These are phyloP conservation scores for Rhododendron mucronatum DNA, from an alignment of 148 eudicot genomes.

Conservation along the genomic window DNA sequence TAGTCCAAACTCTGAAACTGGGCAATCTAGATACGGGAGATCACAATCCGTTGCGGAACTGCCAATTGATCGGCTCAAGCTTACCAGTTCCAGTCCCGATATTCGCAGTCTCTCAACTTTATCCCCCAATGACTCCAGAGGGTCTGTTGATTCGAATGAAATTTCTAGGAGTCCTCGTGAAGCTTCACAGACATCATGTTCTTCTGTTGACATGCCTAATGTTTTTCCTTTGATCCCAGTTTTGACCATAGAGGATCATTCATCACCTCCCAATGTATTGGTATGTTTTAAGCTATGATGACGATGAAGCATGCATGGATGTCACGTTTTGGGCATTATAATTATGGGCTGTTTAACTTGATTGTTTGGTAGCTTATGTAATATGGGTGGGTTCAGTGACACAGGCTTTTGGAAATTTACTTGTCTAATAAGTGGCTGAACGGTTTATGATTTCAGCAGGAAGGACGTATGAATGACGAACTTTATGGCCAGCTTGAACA, in stretches of 20 bases:
- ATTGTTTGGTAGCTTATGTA: background rate
- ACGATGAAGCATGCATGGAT: background rate
- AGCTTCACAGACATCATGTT: conserved; percentile 33
- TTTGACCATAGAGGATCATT: conserved; percentile 13
- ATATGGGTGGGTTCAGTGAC: background rate
- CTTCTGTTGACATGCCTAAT: conserved; percentile 23
- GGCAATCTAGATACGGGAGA: conserved; percentile 19
- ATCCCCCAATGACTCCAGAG: conserved; percentile 3
- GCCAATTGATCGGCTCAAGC: background rate
- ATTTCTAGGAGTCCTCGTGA: conserved; percentile 21
- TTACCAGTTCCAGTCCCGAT: background rate
- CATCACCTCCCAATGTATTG: conserved; percentile 40
- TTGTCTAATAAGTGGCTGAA: background rate
- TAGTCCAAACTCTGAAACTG: conserved; percentile 30
- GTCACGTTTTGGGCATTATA: background rate
- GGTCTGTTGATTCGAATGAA: conserved; percentile 17
- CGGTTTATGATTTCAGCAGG: conserved; percentile 34
- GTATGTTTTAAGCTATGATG: conserved; percentile 26
- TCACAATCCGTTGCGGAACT: conserved; percentile 30
- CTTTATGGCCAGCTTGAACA: conserved; percentile 60
- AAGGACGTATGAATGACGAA: conserved; percentile 34
- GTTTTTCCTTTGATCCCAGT: conserved; percentile 14
- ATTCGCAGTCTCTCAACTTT: conserved; percentile 17
- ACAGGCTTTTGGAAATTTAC: background rate
- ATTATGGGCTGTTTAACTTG: background rate